These are phyloP conservation scores for Ceratocystis smalleyi DNA, from an alignment of 2,329 filamentous ascomycete species.

Conservation along the genomic window DNA sequence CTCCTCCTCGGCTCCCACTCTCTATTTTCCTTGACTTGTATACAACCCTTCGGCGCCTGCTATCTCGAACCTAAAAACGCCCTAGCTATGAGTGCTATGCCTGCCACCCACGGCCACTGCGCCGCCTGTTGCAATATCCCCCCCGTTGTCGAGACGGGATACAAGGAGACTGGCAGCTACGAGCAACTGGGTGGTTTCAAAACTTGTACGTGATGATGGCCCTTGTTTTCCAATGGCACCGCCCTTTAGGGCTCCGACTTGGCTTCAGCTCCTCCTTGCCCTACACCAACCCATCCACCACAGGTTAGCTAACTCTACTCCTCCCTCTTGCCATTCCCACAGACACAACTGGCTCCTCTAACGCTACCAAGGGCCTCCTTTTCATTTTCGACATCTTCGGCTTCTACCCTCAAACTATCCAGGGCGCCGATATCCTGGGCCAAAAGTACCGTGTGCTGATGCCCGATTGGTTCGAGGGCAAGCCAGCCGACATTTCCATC, in stretches of 20 bases:
- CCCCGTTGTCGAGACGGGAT: slow-evolving; percentile 38
- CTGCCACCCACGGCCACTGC: slow-evolving; percentile 37
- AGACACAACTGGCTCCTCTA: slow-evolving; percentile 34
- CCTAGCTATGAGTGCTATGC: slow-evolving; percentile 34
- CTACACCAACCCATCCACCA: no score
- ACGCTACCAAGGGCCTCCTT: slow-evolving; percentile 43
- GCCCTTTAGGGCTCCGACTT: not conserved
- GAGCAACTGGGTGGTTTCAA: slow-evolving; percentile 40
- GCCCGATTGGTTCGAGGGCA: slow-evolving; percentile 77
- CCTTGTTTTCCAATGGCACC: not conserved
- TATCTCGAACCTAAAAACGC: not conserved
- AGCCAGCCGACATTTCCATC: slow-evolving; percentile 43
- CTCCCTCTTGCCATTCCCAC: not conserved
- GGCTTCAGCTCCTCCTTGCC: not conserved
- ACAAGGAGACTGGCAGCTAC: slow-evolving; percentile 40
- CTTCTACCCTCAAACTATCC: slow-evolving; percentile 53
- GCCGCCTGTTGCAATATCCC: slow-evolving; percentile 37
- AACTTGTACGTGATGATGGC: slow-evolving; percentile 27
- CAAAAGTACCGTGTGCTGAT: slow-evolving; percentile 74
- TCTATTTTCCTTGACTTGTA: no score
- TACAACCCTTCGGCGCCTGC: not conserved
- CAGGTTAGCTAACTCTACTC: not conserved
- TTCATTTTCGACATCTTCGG: slow-evolving; percentile 54
- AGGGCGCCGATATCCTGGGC: slow-evolving; percentile 53
- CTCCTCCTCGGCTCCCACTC: no score